A percentile compares a stretch with the other conserved stretches of the same genome.
Conservation (phyloP, 768 basidiomycete species). For the Mycena rosella region DNA sequence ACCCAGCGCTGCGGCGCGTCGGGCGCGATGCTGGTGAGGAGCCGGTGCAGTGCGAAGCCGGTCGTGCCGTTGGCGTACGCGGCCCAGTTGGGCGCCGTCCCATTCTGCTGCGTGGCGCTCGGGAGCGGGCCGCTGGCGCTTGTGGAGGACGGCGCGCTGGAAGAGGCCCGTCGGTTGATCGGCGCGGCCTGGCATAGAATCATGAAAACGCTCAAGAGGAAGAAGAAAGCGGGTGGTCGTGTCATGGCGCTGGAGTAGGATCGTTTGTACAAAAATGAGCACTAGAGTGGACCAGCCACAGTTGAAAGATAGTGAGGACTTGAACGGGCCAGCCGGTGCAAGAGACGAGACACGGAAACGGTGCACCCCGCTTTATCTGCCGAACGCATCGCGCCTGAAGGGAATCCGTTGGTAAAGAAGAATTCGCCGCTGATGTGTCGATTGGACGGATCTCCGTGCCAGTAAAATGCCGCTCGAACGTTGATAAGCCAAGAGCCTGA, state of each 20-base stretch:
- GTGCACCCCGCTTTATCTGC: background rate
- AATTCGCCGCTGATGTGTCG: constrained; percentile 15
- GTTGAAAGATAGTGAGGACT: background rate
- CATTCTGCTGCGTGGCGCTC: background rate
- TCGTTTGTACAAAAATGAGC: background rate
- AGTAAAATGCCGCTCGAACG: background rate
- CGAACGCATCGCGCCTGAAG: background rate
- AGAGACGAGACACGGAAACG: background rate
- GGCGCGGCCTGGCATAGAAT: constrained; percentile 10
- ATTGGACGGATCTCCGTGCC: background rate
- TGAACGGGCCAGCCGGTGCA: constrained; percentile 20
- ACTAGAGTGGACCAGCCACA: constrained; percentile 23
- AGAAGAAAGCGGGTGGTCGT: background rate
- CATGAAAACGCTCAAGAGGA: background rate
- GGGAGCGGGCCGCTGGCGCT: background rate
- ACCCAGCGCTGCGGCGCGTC: constrained; percentile 12
- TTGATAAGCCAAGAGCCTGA: background rate
- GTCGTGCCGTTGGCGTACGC: background rate
- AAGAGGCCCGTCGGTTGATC: no score
- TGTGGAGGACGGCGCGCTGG: background rate
- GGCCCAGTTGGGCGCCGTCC: background rate
- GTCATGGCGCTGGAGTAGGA: background rate
- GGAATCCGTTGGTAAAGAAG: background rate
- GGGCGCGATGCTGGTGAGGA: background rate
- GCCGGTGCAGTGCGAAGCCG: constrained; percentile 7